Base-by-base conservation (phyloP, 106 monocot genomes). In the Hemerocallis citrina region DNA sequence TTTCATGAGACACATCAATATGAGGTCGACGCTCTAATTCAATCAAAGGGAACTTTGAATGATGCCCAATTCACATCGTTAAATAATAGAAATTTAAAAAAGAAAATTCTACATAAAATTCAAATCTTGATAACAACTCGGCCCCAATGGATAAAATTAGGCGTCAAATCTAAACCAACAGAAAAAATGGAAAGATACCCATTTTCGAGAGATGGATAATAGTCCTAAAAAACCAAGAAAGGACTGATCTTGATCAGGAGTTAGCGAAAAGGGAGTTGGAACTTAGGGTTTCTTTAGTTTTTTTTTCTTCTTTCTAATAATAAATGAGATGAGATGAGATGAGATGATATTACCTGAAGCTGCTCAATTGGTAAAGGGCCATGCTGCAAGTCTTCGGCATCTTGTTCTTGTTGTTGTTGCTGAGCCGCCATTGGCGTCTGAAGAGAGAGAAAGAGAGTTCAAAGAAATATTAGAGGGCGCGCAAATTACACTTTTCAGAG, bases 321-420 rank as follows among this genome's bases (percentile, higher is more conserved):
- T 7, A 25, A 6, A n/a, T n/a, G n/a, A n/a, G n/a, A n/a, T n/a
- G n/a, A n/a, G n/a, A n/a, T n/a, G n/a, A n/a, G n/a, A n/a, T n/a
- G n/a, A n/a, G n/a, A n/a, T n/a, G n/a, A 38, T 40, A 79, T 46
- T 40, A 82, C 83, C 78, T 78, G 77, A 16, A 83, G 74, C 58
- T 83, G 74, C 41, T 83, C 83, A 36, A 83, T 49, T 34, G 83
- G 83, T 19, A 68, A 70, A 36, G 83, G 83, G 22, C 83, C 83
- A 52, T 73, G 77, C 39, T 77, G 83, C 29, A 63, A 29, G 19
- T 70, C 74, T 40, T 70, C 75, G 9, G 34, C 54, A 34, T 62
- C 62, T 54, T 67, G 67, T 37, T 78, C 66, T 34, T 74, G 62
- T 41, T 76, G 68, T 56, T 77, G 72, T 44, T 73, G 68, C 63